A percentile compares a stretch with the other conserved stretches of the same genome.
Evolutionary conservation across 1,139 yeast species (phyloP).

Genomic region (Saccharomycopsis phalli): DNA sequence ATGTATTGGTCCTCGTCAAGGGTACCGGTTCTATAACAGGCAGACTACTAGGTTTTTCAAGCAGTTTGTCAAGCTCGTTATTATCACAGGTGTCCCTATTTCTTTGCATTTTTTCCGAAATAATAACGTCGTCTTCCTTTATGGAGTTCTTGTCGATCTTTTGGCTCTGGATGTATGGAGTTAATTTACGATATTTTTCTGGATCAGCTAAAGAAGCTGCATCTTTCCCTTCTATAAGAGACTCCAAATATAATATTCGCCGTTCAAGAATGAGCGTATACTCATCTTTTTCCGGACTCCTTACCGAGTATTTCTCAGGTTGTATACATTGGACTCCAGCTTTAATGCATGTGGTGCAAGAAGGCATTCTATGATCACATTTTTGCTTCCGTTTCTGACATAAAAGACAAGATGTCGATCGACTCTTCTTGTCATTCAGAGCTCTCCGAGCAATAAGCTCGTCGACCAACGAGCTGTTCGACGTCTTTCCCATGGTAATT

Average conservation of each 20-base stretch:
- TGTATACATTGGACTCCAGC: conserved; percentile 50
- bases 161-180: conserved; percentile 27
- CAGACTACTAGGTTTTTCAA: not conserved
- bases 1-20: conserved; percentile 10
- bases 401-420: conserved; percentile 42
- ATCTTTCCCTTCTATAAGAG: conserved; percentile 29
- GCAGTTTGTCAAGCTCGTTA: not conserved
- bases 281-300: conserved; percentile 37
- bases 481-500: conserved; percentile 13
- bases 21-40: conserved; percentile 1
- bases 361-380: conserved; percentile 52
- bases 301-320: conserved; percentile 44
- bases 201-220: conserved; percentile 27
- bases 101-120: conserved; percentile 14
- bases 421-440: conserved; percentile 30
- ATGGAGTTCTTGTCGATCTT: conserved; percentile 8
- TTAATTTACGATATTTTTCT: conserved; percentile 34
- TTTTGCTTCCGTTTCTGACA: conserved; percentile 47
- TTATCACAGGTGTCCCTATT: too few relatives aligned
- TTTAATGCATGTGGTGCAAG: conserved; percentile 52
- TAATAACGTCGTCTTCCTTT: conserved; percentile 7
- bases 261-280: conserved; percentile 45
- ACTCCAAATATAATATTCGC: conserved; percentile 41
- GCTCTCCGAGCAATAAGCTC: conserved; percentile 18
- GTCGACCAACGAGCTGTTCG: conserved; percentile 8